A percentile compares a stretch with the other conserved stretches of the same genome.
These are phyloP conservation scores for Coemansia sp. DNA, from an alignment of 192 early-diverging fungal species.

Conservation along the genomic window DNA sequence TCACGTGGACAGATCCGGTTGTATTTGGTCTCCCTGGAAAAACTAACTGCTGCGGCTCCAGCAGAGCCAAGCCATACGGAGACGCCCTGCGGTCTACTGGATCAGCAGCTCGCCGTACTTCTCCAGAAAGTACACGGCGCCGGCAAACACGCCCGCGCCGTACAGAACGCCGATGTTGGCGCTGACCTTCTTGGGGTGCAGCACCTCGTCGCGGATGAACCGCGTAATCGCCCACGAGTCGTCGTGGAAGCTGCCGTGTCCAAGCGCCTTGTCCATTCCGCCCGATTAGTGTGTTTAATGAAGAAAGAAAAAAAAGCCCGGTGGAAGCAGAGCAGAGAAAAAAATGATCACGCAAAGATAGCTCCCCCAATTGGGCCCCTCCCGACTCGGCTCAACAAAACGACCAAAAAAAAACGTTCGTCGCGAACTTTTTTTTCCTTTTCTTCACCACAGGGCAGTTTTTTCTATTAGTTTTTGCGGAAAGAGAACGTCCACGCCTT, in stretches of 20 bases:
- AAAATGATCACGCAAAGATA: not conserved
- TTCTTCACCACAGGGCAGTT: no score
- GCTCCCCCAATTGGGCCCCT: no score
- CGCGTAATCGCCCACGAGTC: conserved; percentile 45
- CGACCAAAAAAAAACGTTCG: no score
- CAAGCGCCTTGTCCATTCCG: conserved; percentile 12
- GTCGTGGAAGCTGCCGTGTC: conserved; percentile 27
- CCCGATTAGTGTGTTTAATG: not conserved
- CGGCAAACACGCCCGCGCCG: conserved; percentile 48
- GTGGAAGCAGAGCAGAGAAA: not conserved
- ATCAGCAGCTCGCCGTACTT: conserved; percentile 42
- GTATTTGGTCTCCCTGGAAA: no score
- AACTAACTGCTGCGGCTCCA: no score
- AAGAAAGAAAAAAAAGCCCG: conserved; percentile 1
- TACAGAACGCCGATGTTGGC: conserved; percentile 46
- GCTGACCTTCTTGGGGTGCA: conserved; percentile 31
- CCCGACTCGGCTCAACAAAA: no score
- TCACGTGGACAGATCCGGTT: no score
- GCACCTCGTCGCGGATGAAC: conserved; percentile 45
- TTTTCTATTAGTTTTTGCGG: no score
- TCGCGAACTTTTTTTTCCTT: no score
- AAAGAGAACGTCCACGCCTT: no score
- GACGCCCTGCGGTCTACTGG: conserved; percentile 23
- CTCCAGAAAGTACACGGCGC: conserved; percentile 48
- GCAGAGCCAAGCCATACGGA: no score